phyloP scores from a whole-genome alignment of 1,139 yeast genomes.

The Taiozyma sp. region DNA sequence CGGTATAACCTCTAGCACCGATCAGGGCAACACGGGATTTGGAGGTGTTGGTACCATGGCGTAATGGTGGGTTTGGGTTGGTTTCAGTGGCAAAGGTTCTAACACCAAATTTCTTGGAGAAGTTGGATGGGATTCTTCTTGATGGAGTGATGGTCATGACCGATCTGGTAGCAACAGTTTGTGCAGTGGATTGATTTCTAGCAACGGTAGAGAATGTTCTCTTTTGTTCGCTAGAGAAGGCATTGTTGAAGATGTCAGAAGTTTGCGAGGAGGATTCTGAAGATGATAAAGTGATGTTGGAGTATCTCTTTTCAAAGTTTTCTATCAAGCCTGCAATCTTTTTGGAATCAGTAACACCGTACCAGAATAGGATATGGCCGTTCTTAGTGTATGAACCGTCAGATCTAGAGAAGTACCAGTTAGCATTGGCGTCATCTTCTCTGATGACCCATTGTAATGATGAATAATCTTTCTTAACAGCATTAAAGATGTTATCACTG shows the following conservation, averaged over 20 bases:
- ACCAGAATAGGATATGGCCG: constrained; percentile 93
- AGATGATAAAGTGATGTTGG: constrained; percentile 16
- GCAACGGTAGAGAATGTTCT: constrained; percentile 29
- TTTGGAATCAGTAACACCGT: constrained; percentile 66
- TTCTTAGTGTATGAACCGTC: constrained; percentile 91
- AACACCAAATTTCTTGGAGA: constrained; percentile 21
- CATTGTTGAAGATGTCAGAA: constrained; percentile 38
- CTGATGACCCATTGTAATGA: constrained; percentile 83
- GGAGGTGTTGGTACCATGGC: constrained; percentile 52
- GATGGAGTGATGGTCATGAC: not conserved
- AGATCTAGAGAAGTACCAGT: constrained; percentile 90
- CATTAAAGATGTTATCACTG: constrained; percentile 86
- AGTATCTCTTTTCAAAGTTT: constrained; percentile 43
- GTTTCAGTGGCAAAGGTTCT: constrained; percentile 33
- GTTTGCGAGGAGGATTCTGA: constrained; percentile 2
- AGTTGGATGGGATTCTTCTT: constrained; percentile 3
- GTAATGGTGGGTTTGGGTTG: constrained; percentile 71
- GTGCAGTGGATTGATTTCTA: constrained; percentile 3
- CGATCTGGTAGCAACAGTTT: constrained; percentile 1
- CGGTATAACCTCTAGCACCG: constrained; percentile 98
- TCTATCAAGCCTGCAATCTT: constrained; percentile 62
- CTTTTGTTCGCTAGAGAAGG: constrained; percentile 31
- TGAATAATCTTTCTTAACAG: constrained; percentile 69
- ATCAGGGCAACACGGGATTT: constrained; percentile 78
- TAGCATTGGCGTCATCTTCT: constrained; percentile 84